Base-by-base conservation (phyloP, 805 yeast genomes). In the Ogataea populi-albae region DNA sequence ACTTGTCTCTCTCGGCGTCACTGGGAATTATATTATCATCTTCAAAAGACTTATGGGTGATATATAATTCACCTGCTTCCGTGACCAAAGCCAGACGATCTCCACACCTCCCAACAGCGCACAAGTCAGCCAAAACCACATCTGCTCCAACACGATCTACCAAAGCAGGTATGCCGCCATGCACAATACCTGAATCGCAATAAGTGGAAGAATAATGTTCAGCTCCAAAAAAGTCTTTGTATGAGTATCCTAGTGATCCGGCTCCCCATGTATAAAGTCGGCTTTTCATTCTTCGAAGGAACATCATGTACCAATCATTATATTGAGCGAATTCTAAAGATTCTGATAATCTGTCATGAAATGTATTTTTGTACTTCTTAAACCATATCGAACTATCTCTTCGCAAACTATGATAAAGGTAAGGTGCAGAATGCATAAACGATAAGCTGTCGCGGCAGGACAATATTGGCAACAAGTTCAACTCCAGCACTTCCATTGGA, bases 231-330 rank as follows among this genome's bases (percentile, higher is more conserved):
- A 36, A 31, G 15, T 40, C 39, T 22, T 23, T 17, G 18, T 2
- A 76, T 20, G 43, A 39, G 20, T 39, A 39, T n/a, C 43, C 43
- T 19, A 39, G 24, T 7, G 43, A 34, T 6, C 43, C 43, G 6
- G 37, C 20, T 12, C 43, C 43, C 43, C 43, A 39, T 3, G 43
- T 39, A 27, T 35, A 35, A 21, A 39, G 14, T 17, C 36, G 12
- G 26, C 34, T 22, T 7, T 19, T 9, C 18, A 21, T 27, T 17
- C 43, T 19, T 7, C 23, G 36, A 8, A 22, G 14, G 27, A 35
- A 39, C 24, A 33, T 12, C 2, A 16, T 12, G 19, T 27, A 35
- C 43, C 43, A 39, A 16, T 39, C 43, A 23, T 22, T 10, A 9
- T 19, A 14, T 11, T 27, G 24, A 20, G 21, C 6, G 4, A 27